phyloP scores from a whole-genome alignment of 768 basidiomycete species.

The Boletus insuetus region DNA sequence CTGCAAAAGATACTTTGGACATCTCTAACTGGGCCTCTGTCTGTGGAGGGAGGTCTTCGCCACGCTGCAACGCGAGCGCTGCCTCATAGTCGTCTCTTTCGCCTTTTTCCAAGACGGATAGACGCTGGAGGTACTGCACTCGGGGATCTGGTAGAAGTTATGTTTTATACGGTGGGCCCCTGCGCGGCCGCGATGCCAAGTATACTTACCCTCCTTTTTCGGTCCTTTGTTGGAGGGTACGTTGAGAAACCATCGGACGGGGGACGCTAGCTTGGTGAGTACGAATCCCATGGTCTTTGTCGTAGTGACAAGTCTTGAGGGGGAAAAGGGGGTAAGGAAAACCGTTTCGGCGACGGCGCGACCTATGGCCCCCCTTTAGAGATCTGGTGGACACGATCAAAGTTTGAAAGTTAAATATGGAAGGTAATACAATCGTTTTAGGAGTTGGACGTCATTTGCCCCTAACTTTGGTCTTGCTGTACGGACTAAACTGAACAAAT shows the following conservation, averaged over 20 bases:
- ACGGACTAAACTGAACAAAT: too few relatives aligned
- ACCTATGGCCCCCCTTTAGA: too few relatives aligned
- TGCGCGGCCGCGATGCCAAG: not conserved
- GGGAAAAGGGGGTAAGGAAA: not conserved
- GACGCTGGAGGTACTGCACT: not conserved
- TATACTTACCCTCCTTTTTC: conserved; percentile 4
- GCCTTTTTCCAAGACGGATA: conserved; percentile 13
- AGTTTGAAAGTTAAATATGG: too few relatives aligned
- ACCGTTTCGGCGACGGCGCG: too few relatives aligned
- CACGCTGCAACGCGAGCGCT: conserved; percentile 35
- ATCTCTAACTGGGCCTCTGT: conserved; percentile 23
- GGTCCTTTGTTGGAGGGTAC: not conserved
- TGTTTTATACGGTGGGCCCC: not conserved
- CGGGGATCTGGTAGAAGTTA: conserved; percentile 5
- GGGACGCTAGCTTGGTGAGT: not conserved
- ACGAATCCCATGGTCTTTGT: conserved; percentile 6
- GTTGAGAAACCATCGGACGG: not conserved
- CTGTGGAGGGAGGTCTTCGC: conserved; percentile 18
- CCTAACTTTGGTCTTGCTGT: not conserved
- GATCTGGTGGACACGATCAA: too few relatives aligned
- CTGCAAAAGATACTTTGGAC: conserved; percentile 6
- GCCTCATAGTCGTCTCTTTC: conserved; percentile 16
- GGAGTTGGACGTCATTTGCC: not conserved
- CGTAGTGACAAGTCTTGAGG: too few relatives aligned
- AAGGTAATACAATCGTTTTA: not conserved